A percentile compares a stretch with the other conserved stretches of the same genome.
Conservation (phyloP, 371 early-diverging fungal genomes). For the Sanchytrium tribonematis region DNA sequence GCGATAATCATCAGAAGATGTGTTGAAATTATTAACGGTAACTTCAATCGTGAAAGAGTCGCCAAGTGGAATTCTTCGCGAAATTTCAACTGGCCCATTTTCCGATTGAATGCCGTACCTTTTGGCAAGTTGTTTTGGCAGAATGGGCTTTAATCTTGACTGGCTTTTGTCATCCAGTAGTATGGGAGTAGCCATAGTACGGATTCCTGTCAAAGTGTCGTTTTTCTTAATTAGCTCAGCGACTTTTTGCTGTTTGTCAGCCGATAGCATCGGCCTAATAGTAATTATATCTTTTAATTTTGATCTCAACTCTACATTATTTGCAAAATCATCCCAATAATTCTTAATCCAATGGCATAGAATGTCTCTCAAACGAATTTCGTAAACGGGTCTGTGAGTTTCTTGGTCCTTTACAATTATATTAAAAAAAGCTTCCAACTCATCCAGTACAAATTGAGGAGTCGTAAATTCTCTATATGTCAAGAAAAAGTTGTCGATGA, state of each 20-base stretch:
- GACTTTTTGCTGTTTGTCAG: slow-evolving; percentile 5
- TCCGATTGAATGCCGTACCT: slow-evolving; percentile 6
- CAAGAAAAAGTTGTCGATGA: too few relatives aligned
- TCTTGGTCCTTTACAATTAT: too few relatives aligned
- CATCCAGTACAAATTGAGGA: too few relatives aligned
- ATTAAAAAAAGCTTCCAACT: too few relatives aligned
- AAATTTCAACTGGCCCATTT: not conserved
- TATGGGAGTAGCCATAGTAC: not conserved
- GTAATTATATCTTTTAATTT: not conserved
- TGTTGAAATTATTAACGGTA: not conserved
- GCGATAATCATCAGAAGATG: too few relatives aligned
- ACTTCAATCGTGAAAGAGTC: not conserved
- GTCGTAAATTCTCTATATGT: too few relatives aligned
- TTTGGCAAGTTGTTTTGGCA: slow-evolving; percentile 16
- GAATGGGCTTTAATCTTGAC: slow-evolving; percentile 17
- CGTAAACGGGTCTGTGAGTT: too few relatives aligned
- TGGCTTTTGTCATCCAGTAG: not conserved
- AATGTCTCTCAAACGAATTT: too few relatives aligned
- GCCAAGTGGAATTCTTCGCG: not conserved
- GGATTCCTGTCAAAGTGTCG: not conserved
- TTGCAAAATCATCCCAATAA: slow-evolving; percentile 22
- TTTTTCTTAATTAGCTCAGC: slow-evolving; percentile 1
- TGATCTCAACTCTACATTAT: slow-evolving; percentile 5
- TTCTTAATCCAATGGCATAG: slow-evolving; percentile 22
- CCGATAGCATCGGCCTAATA: slow-evolving; percentile 6